Base-by-base conservation (phyloP, 805 yeast species). In the Candida fluviatilis region DNA sequence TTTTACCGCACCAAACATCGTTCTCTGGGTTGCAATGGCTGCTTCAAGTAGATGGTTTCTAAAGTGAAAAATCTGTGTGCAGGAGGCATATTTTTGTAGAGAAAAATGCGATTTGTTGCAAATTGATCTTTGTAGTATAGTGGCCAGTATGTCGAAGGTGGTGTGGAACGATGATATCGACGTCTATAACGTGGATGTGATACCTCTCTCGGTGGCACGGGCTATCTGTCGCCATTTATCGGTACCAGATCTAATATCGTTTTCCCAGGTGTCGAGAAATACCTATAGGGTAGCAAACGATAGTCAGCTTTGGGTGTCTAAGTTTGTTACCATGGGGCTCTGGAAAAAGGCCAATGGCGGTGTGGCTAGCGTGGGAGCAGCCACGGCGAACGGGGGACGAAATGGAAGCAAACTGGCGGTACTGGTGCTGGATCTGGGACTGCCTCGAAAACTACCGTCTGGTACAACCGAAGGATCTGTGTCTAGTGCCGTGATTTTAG, bases 141-240 rank as follows among this genome's bases (percentile, higher is more conserved):
- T n/a, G n/a, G n/a, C 29, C 11, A 2, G 18, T 25, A 67, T 68
- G 74, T 65, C 74, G 12, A 69, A 63, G 42, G 72, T 68, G 38
- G 55, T 68, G 40, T 68, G 74, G 74, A 68, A 68, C 49, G 47
- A 68, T 14, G 74, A 68, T 50, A 68, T 68, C 26, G 73, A 68
- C 43, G 73, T 67, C 17, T 68, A 68, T 41, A 60, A 68, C 41
- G 51, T 54, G n/a, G 49, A 52, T 18, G 60, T 56, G 8, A 68
- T 69, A 16, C 73, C 74, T 4, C 24, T 60, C 5, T 55, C 58
- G 42, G 64, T 69, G 16, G 72, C 73, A 4, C 48, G 49, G 19
- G 43, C 48, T 17, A 64, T 69, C 11, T 49, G 69, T 5, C 47
- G 52, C 43, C 57, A 63, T 46, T 50, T 71, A 31, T 51, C 58